Evolutionary conservation across 2,329 filamentous ascomycete species (phyloP), one percentile per base, ranked within the genome.

Genomic region (Trichoderma pleuroti): DNA sequence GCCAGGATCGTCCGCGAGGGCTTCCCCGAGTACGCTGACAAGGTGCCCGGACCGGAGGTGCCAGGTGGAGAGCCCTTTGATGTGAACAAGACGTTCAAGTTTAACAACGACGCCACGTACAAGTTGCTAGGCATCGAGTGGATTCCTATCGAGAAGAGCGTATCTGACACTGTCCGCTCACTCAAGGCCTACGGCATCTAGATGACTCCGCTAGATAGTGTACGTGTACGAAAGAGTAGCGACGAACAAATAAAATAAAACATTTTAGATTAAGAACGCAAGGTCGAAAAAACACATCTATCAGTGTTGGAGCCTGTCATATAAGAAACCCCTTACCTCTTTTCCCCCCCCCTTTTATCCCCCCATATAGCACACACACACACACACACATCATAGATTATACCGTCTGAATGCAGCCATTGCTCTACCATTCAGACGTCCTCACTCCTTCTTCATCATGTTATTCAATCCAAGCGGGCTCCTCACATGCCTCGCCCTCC

Each of bases 101-200:
- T 84, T 70, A 86, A 92, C 76, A 91, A 89, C 76, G 83, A 82
- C 64, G 84, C 84, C 76, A 88, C 88, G 1, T 86, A 84, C 30
- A 84, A 88, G 75, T 74, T 90, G 60, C 78, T 93, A 71, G 89
- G 88, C 0, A 84, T 92, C 62, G 80, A 91, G 71, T 93, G 87
- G 84, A 88, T 82, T 73, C 78, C 81, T 5, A 75, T 93, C 39
- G 90, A 93, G 78, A 84, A 90, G 80, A 86, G 83, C 32, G 83
- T 91, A 32, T 82, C 85, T 7, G 91, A 93, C 76, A 85, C 89
- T 8, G 85, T 92, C 21, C 87, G 87, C 80, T 90, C 87, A 36
- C 78, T 93, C 75, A 85, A 91, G 78, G 77, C 76, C n/a, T 76
- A 83, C 63, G 76, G 75, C 0, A 75, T 77, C 32, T 80, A 65